phyloP scores from a whole-genome alignment of 1,284 basidiomycete species.

The Kalmanozyma brasiliensis region DNA sequence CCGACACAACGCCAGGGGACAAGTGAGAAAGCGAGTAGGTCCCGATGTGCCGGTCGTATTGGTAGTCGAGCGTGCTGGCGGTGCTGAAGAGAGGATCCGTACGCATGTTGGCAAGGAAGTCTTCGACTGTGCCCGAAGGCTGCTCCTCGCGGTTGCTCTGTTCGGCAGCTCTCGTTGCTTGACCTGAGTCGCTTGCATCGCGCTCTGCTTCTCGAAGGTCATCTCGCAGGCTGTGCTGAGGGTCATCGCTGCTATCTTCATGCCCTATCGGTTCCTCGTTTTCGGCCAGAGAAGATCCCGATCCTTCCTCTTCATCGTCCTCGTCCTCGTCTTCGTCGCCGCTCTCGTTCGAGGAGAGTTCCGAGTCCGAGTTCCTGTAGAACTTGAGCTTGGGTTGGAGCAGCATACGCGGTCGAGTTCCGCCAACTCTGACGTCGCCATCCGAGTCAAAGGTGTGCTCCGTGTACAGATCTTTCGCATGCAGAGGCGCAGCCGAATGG shows the following conservation, averaged over 20 bases:
- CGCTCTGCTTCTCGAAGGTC: background rate
- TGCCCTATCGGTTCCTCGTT: too few relatives aligned
- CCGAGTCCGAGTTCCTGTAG: background rate
- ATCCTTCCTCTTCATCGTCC: conserved; percentile 1
- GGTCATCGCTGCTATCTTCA: background rate
- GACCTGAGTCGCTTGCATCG: background rate
- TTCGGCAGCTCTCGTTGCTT: background rate
- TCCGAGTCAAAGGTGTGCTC: background rate
- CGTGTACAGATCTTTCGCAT: background rate
- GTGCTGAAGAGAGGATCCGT: conserved; percentile 23
- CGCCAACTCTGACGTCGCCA: conserved; percentile 2
- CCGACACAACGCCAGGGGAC: background rate
- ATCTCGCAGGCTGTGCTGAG: background rate
- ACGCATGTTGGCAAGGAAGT: conserved; percentile 23
- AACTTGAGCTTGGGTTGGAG: background rate
- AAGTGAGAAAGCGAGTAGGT: conserved; percentile 26
- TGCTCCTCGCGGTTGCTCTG: background rate
- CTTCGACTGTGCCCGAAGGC: conserved; percentile 11
- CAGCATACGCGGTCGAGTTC: conserved; percentile 13
- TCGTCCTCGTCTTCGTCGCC: conserved; percentile 6
- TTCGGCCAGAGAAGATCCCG: too few relatives aligned
- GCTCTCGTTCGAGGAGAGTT: background rate
- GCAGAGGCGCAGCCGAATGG: conserved; percentile 21
- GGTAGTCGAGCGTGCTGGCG: conserved; percentile 8
- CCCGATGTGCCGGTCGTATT: conserved; percentile 26